phyloP scores from a whole-genome alignment of 495 filamentous ascomycete species.

The Xanthoparmelia taractica region DNA sequence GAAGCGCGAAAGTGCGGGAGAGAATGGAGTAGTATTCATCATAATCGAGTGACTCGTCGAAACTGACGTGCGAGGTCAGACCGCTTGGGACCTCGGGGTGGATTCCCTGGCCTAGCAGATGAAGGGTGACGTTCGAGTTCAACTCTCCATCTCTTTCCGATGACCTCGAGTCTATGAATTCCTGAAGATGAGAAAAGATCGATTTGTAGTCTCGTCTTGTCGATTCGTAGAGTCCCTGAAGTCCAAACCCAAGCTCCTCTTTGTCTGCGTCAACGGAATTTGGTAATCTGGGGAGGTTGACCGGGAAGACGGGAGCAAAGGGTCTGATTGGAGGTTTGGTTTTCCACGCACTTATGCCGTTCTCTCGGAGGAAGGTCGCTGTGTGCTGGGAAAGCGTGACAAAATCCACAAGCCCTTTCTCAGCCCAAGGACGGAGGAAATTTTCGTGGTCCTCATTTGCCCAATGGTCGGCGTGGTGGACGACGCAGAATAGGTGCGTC shows the following conservation, averaged over 20 bases:
- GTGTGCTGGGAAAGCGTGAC: slow-evolving; percentile 25
- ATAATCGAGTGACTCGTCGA: slow-evolving; percentile 26
- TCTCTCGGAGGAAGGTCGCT: slow-evolving; percentile 18
- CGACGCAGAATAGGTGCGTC: slow-evolving; percentile 26
- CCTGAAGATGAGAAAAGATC: background rate
- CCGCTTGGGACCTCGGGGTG: slow-evolving; percentile 19
- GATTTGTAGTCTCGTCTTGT: slow-evolving; percentile 23
- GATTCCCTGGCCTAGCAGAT: slow-evolving; percentile 23
- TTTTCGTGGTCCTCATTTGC: slow-evolving; percentile 12
- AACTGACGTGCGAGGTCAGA: slow-evolving; percentile 20
- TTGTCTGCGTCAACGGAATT: slow-evolving; percentile 1
- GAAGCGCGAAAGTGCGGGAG: slow-evolving; percentile 23
- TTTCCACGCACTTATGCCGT: slow-evolving; percentile 20
- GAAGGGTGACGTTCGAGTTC: slow-evolving; percentile 15
- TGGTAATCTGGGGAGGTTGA: slow-evolving; percentile 18
- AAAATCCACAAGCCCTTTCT: slow-evolving; percentile 23
- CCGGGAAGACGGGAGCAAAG: slow-evolving; percentile 20
- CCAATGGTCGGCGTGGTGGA: slow-evolving; percentile 29
- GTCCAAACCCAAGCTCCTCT: slow-evolving; percentile 22
- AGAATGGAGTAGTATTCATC: slow-evolving; percentile 25
- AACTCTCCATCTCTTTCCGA: background rate
- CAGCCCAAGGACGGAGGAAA: slow-evolving; percentile 18
- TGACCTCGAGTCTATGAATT: slow-evolving; percentile 5
- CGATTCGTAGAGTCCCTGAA: slow-evolving; percentile 26
- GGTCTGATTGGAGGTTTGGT: slow-evolving; percentile 6